phyloP scores from a whole-genome alignment of 805 yeast genomes.

The Tetrapisispora arboricola region DNA sequence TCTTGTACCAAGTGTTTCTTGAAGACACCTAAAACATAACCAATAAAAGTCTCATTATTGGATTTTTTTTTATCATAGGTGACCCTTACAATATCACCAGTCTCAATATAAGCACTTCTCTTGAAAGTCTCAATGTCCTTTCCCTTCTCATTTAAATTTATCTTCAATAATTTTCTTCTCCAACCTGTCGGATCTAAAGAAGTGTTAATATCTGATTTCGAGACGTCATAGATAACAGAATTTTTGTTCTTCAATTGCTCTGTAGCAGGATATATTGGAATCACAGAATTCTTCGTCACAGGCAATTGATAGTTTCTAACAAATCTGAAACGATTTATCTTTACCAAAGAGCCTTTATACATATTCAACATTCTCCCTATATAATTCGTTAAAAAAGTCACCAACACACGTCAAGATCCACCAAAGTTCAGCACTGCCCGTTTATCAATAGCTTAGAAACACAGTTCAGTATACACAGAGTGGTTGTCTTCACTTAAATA shows the following conservation, averaged over 20 bases:
- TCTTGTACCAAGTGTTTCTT: conserved; percentile 50
- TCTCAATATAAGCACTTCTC: conserved; percentile 35
- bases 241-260: neutral
- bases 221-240: conserved; percentile 6
- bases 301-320: neutral
- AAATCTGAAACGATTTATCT: neutral
- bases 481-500: too few species aligned
- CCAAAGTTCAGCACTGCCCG: too few species aligned
- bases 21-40: conserved; percentile 69
- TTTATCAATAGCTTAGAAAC: too few species aligned
- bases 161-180: conserved; percentile 46
- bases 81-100: conserved; percentile 78
- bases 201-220: conserved; percentile 36
- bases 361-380: neutral
- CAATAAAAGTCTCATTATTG: conserved; percentile 55
- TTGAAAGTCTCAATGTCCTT: conserved; percentile 28
- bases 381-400: too few species aligned
- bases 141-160: conserved; percentile 1
- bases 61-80: conserved; percentile 49
- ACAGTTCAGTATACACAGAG: too few species aligned
- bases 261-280: conserved; percentile 3
- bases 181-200: conserved; percentile 64
- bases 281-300: neutral
- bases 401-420: too few species aligned
- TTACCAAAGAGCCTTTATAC: neutral